A percentile compares a stretch with the other conserved stretches of the same genome.
Conservation (phyloP, 1,139 yeast species). For the Nakaseomyces kungkrabaensis region DNA sequence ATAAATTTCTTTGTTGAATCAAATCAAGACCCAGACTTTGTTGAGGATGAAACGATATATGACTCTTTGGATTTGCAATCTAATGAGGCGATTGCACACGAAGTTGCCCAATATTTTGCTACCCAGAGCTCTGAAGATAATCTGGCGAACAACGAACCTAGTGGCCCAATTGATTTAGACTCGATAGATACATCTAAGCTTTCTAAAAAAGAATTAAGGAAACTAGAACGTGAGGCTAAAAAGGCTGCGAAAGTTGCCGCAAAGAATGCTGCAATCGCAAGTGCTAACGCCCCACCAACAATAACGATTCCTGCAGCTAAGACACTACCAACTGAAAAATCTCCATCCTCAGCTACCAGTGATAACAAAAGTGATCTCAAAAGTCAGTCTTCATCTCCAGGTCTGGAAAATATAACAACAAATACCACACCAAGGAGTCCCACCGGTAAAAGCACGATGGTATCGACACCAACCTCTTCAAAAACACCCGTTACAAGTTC, state of each 20-base stretch:
- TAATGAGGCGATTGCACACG: conserved; percentile 41
- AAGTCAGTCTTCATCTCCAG: conserved; percentile 16
- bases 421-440: conserved; percentile 1
- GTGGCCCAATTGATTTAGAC: conserved; percentile 4
- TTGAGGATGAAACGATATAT: conserved; percentile 69
- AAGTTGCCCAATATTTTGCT: conserved; percentile 35
- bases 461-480: background rate
- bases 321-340: conserved; percentile 7
- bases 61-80: conserved; percentile 55
- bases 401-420: background rate
- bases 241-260: conserved; percentile 28
- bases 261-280: conserved; percentile 18
- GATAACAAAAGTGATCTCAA: conserved; percentile 1
- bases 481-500: conserved; percentile 8
- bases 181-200: conserved; percentile 19
- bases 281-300: conserved; percentile 18
- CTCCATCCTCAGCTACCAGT: conserved; percentile 8
- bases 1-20: conserved; percentile 61
- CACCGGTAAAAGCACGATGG: background rate
- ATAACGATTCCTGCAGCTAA: conserved; percentile 14
- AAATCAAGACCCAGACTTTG: conserved; percentile 63
- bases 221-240: conserved; percentile 29
- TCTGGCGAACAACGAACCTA: conserved; percentile 11
- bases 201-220: conserved; percentile 29
- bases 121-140: conserved; percentile 26